These are phyloP conservation scores for Ceratocystis papillata DNA, from an alignment of 2,329 filamentous ascomycete species.

Conservation along the genomic window DNA sequence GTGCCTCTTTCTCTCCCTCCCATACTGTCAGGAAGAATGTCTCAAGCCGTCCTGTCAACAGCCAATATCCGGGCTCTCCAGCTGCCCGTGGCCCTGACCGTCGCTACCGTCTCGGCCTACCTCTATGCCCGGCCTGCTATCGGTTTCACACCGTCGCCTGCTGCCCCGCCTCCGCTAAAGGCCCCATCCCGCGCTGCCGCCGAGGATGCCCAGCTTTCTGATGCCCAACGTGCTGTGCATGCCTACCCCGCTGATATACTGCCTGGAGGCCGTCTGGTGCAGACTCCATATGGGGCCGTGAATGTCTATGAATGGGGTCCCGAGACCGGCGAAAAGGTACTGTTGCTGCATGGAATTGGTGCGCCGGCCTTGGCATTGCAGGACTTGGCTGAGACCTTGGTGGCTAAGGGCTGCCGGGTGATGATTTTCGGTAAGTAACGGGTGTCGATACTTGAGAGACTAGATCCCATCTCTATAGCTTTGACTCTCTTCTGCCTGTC, in stretches of 20 bases:
- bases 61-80: constrained; percentile 24
- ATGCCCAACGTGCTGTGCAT: constrained; percentile 31
- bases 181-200: constrained; percentile 16
- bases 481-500: too few relatives aligned
- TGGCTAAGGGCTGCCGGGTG: constrained; percentile 57
- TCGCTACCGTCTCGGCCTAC: constrained; percentile 33
- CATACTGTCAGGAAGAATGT: constrained; percentile 7
- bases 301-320: constrained; percentile 75
- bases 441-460: not conserved
- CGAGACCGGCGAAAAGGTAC: constrained; percentile 55
- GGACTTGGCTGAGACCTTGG: constrained; percentile 54
- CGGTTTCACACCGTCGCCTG: constrained; percentile 22
- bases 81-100: constrained; percentile 24
- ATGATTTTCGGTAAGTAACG: constrained; percentile 59
- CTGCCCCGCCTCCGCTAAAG: constrained; percentile 16
- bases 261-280: constrained; percentile 57
- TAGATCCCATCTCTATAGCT: not conserved
- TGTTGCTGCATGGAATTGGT: constrained; percentile 71
- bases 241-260: constrained; percentile 61
- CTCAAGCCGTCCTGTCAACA: constrained; percentile 22
- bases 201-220: constrained; percentile 22
- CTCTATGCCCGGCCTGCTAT: constrained; percentile 29
- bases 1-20: not conserved
- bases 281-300: constrained; percentile 58
- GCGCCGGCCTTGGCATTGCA: constrained; percentile 64